Conservation (phyloP, 306 rosid genomes). For the Vigna nakashimae region DNA sequence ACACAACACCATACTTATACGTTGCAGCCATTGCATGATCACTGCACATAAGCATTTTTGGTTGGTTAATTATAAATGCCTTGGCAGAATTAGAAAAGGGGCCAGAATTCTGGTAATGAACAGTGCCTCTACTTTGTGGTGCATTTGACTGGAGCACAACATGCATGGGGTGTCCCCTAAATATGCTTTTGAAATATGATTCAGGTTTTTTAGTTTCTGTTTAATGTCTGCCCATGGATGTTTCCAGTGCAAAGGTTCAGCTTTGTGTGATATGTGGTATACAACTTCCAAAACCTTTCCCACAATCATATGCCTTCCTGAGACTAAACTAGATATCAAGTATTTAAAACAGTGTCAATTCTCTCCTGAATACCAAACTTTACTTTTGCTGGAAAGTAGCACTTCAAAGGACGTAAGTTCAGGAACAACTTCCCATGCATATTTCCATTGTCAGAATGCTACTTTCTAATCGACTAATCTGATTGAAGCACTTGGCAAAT, state of each 20-base stretch:
- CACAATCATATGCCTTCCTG: background rate
- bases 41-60: constrained; percentile 2
- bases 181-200: background rate
- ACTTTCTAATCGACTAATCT: constrained; percentile 1
- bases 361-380: background rate
- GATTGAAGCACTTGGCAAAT: background rate
- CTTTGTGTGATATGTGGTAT: background rate
- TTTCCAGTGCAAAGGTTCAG: background rate
- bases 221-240: constrained; percentile 1
- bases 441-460: constrained; percentile 9
- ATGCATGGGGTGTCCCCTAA: background rate
- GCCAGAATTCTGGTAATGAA: background rate
- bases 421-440: background rate
- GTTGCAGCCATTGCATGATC: background rate
- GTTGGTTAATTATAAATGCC: constrained; percentile 8
- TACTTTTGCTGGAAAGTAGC: background rate
- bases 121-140: background rate
- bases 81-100: background rate
- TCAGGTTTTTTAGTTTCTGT: background rate
- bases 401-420: background rate
- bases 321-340: no score
- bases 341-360: background rate
- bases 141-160: constrained; percentile 22
- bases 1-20: background rate
- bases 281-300: background rate